These are phyloP conservation scores for Globisporangium echinulatum DNA, from an alignment of 352 stramenopile species.

Conservation along the genomic window DNA sequence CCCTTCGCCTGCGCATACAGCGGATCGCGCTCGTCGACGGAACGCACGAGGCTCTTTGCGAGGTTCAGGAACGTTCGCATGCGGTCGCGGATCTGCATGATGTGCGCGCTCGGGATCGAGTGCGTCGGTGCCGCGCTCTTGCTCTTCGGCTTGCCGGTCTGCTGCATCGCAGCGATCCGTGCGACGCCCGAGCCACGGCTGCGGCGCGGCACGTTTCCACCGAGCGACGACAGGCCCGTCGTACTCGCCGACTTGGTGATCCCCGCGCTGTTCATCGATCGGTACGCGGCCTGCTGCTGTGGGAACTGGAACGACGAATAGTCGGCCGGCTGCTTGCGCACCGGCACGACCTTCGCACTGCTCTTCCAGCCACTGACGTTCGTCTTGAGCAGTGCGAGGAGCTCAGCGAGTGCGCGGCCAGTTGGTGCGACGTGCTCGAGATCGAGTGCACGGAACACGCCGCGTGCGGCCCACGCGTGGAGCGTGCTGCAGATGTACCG, in stretches of 20 bases:
- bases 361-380: conserved; percentile 72
- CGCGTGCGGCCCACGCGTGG: conserved; percentile 70
- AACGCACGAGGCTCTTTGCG: conserved; percentile 81
- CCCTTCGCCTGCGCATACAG: conserved; percentile 85
- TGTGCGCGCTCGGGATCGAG: conserved; percentile 71
- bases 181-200: conserved; percentile 78
- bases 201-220: conserved; percentile 62
- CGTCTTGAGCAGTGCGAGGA: conserved; percentile 60
- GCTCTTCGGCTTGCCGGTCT: conserved; percentile 52
- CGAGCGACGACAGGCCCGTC: conserved; percentile 71
- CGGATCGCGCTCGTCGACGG: conserved; percentile 72
- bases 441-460: conserved; percentile 75
- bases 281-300: conserved; percentile 43
- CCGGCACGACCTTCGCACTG: conserved; percentile 74
- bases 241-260: conserved; percentile 88
- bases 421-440: conserved; percentile 62
- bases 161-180: conserved; percentile 73
- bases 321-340: conserved; percentile 76
- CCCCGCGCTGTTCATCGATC: conserved; percentile 25
- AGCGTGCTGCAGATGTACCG: conserved; percentile 86
- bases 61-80: conserved; percentile 92
- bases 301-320: conserved; percentile 84
- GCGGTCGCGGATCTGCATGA: conserved; percentile 93
- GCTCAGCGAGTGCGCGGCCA: conserved; percentile 57
- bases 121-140: conserved; percentile 52